These are phyloP conservation scores for Neurospora africana DNA, from an alignment of 495 filamentous ascomycete genomes.

Conservation along the genomic window DNA sequence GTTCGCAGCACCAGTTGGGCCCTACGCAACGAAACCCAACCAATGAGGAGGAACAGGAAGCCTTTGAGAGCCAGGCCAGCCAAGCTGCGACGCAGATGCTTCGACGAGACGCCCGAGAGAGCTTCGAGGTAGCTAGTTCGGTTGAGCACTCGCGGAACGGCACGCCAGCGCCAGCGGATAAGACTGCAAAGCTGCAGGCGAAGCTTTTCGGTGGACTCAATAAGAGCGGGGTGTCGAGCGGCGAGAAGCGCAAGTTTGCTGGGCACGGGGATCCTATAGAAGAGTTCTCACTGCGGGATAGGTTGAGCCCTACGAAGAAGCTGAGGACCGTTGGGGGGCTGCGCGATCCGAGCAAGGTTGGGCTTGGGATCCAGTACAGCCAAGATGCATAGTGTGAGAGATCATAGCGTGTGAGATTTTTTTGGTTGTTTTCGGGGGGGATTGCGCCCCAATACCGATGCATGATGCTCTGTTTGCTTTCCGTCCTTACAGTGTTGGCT, in stretches of 20 bases:
- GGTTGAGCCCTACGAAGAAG: slow-evolving; percentile 47
- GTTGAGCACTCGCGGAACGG: slow-evolving; percentile 30
- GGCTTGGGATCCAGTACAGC: slow-evolving; percentile 51
- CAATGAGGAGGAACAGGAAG: slow-evolving; percentile 25
- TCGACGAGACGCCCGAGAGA: slow-evolving; percentile 40
- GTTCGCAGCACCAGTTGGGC: slow-evolving; percentile 17
- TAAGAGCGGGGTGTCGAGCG: slow-evolving; percentile 34
- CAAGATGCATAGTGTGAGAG: slow-evolving; percentile 19
- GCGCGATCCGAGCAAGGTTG: slow-evolving; percentile 34
- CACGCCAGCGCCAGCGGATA: slow-evolving; percentile 33
- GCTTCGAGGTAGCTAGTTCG: slow-evolving; percentile 36
- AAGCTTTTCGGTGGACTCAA: slow-evolving; percentile 60
- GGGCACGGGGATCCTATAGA: slow-evolving; percentile 22
- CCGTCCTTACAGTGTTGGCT: background rate
- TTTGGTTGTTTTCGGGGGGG: background rate
- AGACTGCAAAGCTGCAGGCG: slow-evolving; percentile 44
- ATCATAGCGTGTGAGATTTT: no score
- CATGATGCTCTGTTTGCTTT: background rate
- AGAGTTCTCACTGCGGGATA: slow-evolving; percentile 19
- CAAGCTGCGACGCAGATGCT: slow-evolving; percentile 48
- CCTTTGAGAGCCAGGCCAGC: slow-evolving; percentile 40
- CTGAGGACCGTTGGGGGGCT: slow-evolving; percentile 36
- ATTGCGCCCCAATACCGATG: background rate
- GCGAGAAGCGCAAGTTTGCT: slow-evolving; percentile 50
- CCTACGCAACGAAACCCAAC: slow-evolving; percentile 4